Evolutionary conservation across 2,329 filamentous ascomycete genomes (phyloP), one percentile per base, ranked within the genome.

Genomic region (Claviceps sp.): DNA sequence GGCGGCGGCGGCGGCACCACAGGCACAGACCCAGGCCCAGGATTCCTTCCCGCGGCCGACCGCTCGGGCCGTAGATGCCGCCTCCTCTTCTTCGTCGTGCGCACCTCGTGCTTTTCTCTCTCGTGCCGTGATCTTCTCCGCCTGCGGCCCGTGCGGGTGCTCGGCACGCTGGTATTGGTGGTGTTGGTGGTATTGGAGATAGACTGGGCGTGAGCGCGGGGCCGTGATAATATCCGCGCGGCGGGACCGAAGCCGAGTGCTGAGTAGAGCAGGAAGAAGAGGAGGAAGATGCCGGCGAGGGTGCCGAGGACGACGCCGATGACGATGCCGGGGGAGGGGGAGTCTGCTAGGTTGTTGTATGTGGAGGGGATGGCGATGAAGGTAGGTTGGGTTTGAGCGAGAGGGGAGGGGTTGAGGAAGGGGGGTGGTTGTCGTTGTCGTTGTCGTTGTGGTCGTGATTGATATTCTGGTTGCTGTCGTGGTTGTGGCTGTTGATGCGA

Each of bases 201-300:
- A 13, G 42, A 26, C 30, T 4, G 22, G 18, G 13, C 22, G 16
- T 13, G 18, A 20, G 14, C 20, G 20, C 18, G 40, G 40, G 40
- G 9, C 14, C 40, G 40, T 4, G 16, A 41, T 9, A 41, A n/a
- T 18, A 24, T 9, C 20, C 8, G 4, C 4, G 41, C 41, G 16
- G 65, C 59, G 1, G 68, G 71, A 1, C 67, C 68, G 34, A 72
- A 67, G 54, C 73, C 72, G 34, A 77, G 63, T n/a, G 67, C 68
- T 2, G 71, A 68, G 61, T 76, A 78, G 52, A 79, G 56, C 13
- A 79, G 59, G 62, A 74, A 73, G 34, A 80, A 64, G 13, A 79
- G 55, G 37, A 81, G 65, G 37, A 80, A 61, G 61, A 81, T 76
- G 50, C 71, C 78, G 30, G 65, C 69, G 47, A 74, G 67, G 43